Evolutionary conservation across 1,284 basidiomycete species (phyloP).

Genomic region (Microbotryum lychnidis-dioicae): DNA sequence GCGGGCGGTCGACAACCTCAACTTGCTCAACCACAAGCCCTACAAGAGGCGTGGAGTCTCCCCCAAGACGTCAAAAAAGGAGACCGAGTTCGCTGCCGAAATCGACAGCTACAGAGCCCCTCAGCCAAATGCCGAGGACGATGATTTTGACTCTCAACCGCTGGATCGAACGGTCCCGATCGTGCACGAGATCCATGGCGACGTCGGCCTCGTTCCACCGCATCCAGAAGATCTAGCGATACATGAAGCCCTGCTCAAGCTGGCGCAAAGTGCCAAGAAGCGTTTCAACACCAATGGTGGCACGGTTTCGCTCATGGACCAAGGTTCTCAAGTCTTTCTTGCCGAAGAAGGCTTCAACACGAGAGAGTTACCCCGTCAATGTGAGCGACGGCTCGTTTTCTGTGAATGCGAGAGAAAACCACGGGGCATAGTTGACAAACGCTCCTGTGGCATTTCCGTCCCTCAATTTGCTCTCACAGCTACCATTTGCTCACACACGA

Average conservation of each 20-base stretch:
- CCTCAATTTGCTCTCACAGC: not conserved
- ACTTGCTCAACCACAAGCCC: not conserved
- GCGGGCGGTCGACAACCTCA: conserved; percentile 23
- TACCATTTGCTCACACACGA: conserved; percentile 23
- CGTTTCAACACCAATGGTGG: conserved; percentile 17
- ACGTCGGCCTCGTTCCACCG: not conserved
- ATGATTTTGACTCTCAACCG: no score
- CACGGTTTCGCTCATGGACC: conserved; percentile 24
- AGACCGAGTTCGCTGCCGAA: not conserved
- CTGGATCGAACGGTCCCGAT: not conserved
- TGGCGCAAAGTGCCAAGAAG: conserved; percentile 15
- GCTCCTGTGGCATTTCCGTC: not conserved
- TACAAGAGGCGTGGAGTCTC: not conserved
- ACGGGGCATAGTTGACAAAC: not conserved
- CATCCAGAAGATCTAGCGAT: conserved; percentile 8
- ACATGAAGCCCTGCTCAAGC: conserved; percentile 9
- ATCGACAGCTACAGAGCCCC: not conserved
- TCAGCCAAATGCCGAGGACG: not conserved
- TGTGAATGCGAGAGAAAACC: not conserved
- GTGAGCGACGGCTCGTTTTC: conserved; percentile 2
- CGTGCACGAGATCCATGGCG: not conserved
- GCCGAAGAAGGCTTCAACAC: conserved; percentile 11
- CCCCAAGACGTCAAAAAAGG: not conserved
- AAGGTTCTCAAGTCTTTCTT: conserved; percentile 23
- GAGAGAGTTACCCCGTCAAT: conserved; percentile 5